A percentile compares a stretch with the other conserved stretches of the same genome.
Conservation (phyloP, 495 filamentous ascomycete genomes). For the Hypoxylon perforatum region DNA sequence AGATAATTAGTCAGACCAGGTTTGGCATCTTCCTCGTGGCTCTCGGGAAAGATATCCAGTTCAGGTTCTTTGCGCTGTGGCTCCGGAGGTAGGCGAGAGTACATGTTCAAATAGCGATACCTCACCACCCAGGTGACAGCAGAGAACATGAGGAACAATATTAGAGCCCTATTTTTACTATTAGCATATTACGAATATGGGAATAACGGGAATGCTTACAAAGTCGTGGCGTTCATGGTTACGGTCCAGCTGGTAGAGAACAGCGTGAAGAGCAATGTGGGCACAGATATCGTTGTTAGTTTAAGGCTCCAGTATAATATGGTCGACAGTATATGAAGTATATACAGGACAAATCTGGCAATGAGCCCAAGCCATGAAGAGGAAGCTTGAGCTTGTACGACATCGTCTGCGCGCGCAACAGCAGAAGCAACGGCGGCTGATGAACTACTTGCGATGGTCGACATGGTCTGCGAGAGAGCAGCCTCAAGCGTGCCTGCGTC, state of each 20-base stretch:
- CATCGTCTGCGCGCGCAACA: conserved; percentile 51
- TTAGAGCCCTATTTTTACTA: conserved; percentile 70
- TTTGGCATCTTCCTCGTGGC: conserved; percentile 89
- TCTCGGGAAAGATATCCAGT: conserved; percentile 92
- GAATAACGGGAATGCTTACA: conserved; percentile 64
- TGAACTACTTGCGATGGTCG: conserved; percentile 37
- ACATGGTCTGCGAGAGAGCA: conserved; percentile 40
- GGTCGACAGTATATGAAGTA: conserved; percentile 74
- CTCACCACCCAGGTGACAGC: conserved; percentile 91
- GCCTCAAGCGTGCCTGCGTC: conserved; percentile 17
- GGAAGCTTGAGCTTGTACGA: conserved; percentile 49
- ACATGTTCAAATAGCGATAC: conserved; percentile 95
- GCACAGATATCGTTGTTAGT: conserved; percentile 87
- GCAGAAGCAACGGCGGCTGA: conserved; percentile 43
- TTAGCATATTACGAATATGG: conserved; percentile 19
- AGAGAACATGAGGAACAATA: conserved; percentile 78
- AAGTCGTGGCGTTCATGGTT: conserved; percentile 97
- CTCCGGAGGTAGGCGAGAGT: conserved; percentile 89
- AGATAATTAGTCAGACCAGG: conserved; percentile 92
- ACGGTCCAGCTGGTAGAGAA: conserved; percentile 96
- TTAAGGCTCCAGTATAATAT: conserved; percentile 85
- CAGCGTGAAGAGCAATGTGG: conserved; percentile 88
- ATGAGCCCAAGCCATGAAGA: conserved; percentile 61
- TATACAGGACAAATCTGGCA: conserved; percentile 59
- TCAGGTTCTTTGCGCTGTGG: conserved; percentile 96